Evolutionary conservation across 2,329 filamentous ascomycete genomes (phyloP), one percentile per base, ranked within the genome.

Genomic region (Dactylellina sp.): DNA sequence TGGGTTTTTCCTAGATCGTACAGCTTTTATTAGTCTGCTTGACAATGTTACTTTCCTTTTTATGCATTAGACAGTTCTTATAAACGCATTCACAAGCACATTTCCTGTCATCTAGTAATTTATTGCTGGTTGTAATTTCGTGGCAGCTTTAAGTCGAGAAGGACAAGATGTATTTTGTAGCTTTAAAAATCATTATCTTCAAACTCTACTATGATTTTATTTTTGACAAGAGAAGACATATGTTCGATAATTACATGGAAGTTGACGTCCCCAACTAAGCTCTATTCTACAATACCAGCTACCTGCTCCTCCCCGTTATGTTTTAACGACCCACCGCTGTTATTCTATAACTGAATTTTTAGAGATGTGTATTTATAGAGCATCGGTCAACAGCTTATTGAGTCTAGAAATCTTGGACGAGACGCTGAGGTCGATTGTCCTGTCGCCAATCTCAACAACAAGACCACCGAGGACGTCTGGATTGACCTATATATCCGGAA

Each of bases 331-430:
- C 18, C 7, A 18, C 5, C n/a, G 37, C 18, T 16, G 12, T 20
- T 53, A 12, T 18, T 53, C 14, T 53, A 53, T 53, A 53, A 24
- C 14, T 20, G 20, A 20, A 22, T 42, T 14, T 42, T n/a, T 3
- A 25, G 32, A 55, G 18, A 24, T 1, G 35, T 5, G 11, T 25
- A 12, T 66, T 91, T 97, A 99, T 91, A 99, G 86, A 83, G 90
- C 87, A 85, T 99, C 95, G 79, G 88, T 93, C 82, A 99, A 91
- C 82, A 97, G 89, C 90, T 98, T 99, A 92, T 99, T 99, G 88
- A 99, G 92, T 89, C 93, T 96, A 83, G 91, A 88, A 84, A 99
- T 90, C 88, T 94, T 96, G 82, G 91, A 86, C 55, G 94, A 94
- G 81, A 99, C 93, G 84, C 91, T 95, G 79, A 97, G 90, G 84